A percentile compares a stretch with the other conserved stretches of the same genome.
Conservation (phyloP, 2,329 filamentous ascomycete genomes). For the Pseudogymnoascus sp. region DNA sequence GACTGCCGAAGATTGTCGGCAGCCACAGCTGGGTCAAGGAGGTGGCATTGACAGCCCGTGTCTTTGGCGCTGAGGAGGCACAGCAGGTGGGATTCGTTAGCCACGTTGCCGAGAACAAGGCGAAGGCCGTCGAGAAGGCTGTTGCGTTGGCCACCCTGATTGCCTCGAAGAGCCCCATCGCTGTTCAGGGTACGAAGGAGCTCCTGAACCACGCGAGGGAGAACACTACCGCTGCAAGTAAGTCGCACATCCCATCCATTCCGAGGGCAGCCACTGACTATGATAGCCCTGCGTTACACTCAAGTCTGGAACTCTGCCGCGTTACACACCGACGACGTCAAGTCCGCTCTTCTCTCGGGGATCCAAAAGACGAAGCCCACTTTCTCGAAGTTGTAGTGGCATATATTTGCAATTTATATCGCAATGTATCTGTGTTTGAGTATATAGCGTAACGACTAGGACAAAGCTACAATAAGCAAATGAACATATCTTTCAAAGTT, state of each 20-base stretch:
- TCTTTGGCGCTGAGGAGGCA: constrained; percentile 64
- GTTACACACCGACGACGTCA: constrained; percentile 73
- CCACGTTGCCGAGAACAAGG: constrained; percentile 56
- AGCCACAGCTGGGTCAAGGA: constrained; percentile 73
- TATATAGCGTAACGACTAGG: neutral
- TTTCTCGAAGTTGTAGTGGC: constrained; percentile 69
- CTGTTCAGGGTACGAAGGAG: constrained; percentile 82
- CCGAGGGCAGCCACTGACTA: constrained; percentile 7
- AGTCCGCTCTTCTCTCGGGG: constrained; percentile 65
- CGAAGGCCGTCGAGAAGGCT: constrained; percentile 53
- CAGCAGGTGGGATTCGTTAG: constrained; percentile 63
- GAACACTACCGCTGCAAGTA: constrained; percentile 67
- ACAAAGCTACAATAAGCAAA: neutral
- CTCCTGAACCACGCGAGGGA: constrained; percentile 76
- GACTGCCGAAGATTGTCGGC: constrained; percentile 67
- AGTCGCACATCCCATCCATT: constrained; percentile 28
- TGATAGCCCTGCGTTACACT: constrained; percentile 67
- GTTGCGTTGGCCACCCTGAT: constrained; percentile 58
- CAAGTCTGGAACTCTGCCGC: constrained; percentile 80
- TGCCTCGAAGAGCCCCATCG: constrained; percentile 77
- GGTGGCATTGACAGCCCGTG: constrained; percentile 62
- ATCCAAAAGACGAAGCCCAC: constrained; percentile 71
- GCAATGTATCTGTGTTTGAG: neutral
- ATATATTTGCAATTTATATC: constrained; percentile 1
- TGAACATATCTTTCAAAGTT: neutral